phyloP scores from a whole-genome alignment of 345 rosid species.

The Murraya paniculata region DNA sequence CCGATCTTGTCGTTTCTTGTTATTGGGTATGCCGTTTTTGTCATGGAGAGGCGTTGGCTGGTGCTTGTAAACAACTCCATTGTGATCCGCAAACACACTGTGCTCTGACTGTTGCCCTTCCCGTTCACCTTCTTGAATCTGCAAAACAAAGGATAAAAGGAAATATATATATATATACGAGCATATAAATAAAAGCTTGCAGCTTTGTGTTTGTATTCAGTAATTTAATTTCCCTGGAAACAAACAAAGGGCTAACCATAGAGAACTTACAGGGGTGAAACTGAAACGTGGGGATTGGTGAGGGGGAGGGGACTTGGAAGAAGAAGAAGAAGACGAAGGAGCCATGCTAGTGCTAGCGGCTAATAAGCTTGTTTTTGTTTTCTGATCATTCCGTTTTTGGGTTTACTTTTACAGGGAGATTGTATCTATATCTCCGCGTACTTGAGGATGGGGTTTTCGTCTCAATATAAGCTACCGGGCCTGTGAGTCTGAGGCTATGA shows the following conservation, averaged over 20 bases:
- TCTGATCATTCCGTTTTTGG: not conserved
- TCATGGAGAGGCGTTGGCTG: constrained; percentile 63
- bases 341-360: constrained; percentile 36
- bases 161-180: not conserved
- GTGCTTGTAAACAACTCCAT: constrained; percentile 37
- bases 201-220: too few relatives aligned
- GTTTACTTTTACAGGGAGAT: not conserved
- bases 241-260: not conserved
- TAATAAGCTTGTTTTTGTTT: not conserved
- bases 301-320: constrained; percentile 49
- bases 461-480: not conserved
- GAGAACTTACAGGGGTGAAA: constrained; percentile 73
- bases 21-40: constrained; percentile 30
- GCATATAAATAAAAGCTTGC: not conserved
- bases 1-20: constrained; percentile 44
- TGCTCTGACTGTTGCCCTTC: constrained; percentile 46
- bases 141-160: constrained; percentile 14
- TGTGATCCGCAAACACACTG: not conserved
- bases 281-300: constrained; percentile 56
- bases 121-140: constrained; percentile 82
- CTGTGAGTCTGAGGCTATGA: not conserved
- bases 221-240: constrained; percentile 12
- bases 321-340: constrained; percentile 57
- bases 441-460: not conserved
- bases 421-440: not conserved